Percentiles rank a stretch among this genome's conserved stretches.
These are phyloP conservation scores for Copromyces sp. DNA, from an alignment of 495 filamentous ascomycete genomes.

Conservation along the genomic window DNA sequence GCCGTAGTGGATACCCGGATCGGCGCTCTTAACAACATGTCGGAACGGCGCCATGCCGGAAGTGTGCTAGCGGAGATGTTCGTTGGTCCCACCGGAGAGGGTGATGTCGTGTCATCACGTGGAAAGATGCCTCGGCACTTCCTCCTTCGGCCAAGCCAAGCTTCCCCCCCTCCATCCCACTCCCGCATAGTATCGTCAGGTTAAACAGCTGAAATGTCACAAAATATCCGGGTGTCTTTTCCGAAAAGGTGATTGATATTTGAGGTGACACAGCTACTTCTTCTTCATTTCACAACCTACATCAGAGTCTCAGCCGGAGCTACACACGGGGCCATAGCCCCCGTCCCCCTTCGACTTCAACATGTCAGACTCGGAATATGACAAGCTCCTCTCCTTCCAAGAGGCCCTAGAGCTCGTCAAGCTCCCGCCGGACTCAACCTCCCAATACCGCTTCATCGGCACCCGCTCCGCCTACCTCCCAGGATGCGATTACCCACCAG, in stretches of 20 bases:
- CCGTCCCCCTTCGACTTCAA: background rate
- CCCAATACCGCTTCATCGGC: constrained; percentile 28
- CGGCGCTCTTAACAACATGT: background rate
- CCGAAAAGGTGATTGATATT: background rate
- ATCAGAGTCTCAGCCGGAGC: background rate
- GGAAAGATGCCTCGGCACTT: constrained; percentile 2
- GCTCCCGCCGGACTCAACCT: constrained; percentile 17
- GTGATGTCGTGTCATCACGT: constrained; percentile 1
- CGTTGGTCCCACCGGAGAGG: background rate
- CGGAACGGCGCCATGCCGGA: background rate
- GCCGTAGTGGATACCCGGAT: background rate
- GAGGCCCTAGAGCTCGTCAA: constrained; percentile 26
- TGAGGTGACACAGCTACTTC: background rate
- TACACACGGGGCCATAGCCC: background rate
- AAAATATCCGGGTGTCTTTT: constrained; percentile 1
- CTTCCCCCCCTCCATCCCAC: constrained; percentile 1
- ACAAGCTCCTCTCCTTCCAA: constrained; percentile 26
- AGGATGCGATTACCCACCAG: constrained; percentile 16
- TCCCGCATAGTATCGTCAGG: background rate
- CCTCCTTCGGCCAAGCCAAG: background rate
- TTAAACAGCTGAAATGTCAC: constrained; percentile 2
- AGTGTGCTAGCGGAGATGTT: background rate
- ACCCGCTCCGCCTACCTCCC: constrained; percentile 24
- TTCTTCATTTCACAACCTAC: background rate
- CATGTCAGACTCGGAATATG: constrained; percentile 5